Evolutionary conservation across 2,329 filamentous ascomycete genomes (phyloP), one percentile per base, ranked within the genome.

Genomic region (Akanthomyces muscarius): DNA sequence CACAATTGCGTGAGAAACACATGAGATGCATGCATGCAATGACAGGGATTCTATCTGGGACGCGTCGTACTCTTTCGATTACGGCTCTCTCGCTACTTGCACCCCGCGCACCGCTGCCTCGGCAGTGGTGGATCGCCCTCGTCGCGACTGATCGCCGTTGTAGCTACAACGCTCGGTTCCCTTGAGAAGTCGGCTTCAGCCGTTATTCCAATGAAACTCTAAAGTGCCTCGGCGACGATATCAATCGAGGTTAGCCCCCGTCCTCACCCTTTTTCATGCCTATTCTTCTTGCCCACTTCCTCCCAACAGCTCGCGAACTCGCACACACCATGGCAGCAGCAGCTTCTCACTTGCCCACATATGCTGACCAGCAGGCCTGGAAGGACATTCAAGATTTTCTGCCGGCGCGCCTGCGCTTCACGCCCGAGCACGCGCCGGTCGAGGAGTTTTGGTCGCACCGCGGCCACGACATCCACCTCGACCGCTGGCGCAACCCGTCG

Each of bases 401-500:
- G 2, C 55, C 55, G 6, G 11, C 55, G n/a, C 42, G 55, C 3
- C 30, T 58, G 18, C 44, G 33, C 30, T 58, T 58, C 30, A 58
- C 42, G 7, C 42, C 55, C n/a, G 30, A 47, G 42, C 55, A 58
- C 55, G 36, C 55, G 13, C 42, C 55, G 2, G 30, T 25, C 44
- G 55, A 58, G 28, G 55, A 58, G 44, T 58, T 33, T 21, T 58
- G 55, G 55, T 38, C 25, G 7, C 55, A 48, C 44, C 55, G 55
- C 28, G 55, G 55, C 1, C 55, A 58, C 8, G 28, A 47, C 21
- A 33, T 58, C 21, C 55, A 58, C 30, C 44, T 58, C 11, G 55
- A 58, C 44, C 55, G 55, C 30, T 58, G 55, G 55, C 55, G 42
- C 42, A 58, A 58, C 55, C 55, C 55, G 55, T 47, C 42, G 3